A percentile compares a stretch with the other conserved stretches of the same genome.
These are phyloP conservation scores for Terfezia boudieri DNA, from an alignment of 495 filamentous ascomycete genomes.

Conservation along the genomic window DNA sequence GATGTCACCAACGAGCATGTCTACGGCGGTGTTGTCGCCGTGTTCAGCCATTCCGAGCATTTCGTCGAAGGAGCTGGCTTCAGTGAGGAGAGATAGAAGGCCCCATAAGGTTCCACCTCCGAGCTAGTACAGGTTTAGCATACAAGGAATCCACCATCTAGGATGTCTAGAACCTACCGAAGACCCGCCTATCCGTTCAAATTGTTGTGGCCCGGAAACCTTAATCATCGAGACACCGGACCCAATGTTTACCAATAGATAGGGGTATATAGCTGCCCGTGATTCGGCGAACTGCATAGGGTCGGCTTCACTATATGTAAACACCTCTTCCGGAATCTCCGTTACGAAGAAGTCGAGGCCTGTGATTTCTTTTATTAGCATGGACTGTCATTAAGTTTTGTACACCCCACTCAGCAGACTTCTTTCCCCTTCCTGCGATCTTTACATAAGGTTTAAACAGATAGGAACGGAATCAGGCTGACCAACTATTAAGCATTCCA, in stretches of 20 bases:
- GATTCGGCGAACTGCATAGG: constrained; percentile 67
- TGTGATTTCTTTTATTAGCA: constrained; percentile 16
- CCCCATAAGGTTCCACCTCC: constrained; percentile 96
- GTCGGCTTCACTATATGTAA: constrained; percentile 71
- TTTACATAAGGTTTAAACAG: not conserved
- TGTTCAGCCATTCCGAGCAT: constrained; percentile 66
- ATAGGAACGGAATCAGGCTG: constrained; percentile 7
- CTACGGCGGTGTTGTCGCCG: constrained; percentile 78
- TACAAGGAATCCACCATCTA: not conserved
- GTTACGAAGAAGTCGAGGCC: constrained; percentile 97
- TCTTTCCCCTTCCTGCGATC: too few relatives aligned
- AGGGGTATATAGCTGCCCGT: constrained; percentile 65
- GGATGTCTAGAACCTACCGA: constrained; percentile 23
- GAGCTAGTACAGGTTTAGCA: constrained; percentile 21
- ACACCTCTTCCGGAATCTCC: constrained; percentile 88
- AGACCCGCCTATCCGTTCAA: constrained; percentile 77
- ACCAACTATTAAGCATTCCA: constrained; percentile 96
- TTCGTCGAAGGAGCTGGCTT: constrained; percentile 63
- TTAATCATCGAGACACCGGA: constrained; percentile 98
- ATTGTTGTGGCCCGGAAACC: constrained; percentile 68
- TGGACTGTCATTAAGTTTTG: not conserved
- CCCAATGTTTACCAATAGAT: constrained; percentile 96
- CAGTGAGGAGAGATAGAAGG: constrained; percentile 68
- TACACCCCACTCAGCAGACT: too few relatives aligned
- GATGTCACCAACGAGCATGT: constrained; percentile 96